Evolutionary conservation across 495 filamentous ascomycete genomes (phyloP).

Genomic region (Hypoxylon perforatum): DNA sequence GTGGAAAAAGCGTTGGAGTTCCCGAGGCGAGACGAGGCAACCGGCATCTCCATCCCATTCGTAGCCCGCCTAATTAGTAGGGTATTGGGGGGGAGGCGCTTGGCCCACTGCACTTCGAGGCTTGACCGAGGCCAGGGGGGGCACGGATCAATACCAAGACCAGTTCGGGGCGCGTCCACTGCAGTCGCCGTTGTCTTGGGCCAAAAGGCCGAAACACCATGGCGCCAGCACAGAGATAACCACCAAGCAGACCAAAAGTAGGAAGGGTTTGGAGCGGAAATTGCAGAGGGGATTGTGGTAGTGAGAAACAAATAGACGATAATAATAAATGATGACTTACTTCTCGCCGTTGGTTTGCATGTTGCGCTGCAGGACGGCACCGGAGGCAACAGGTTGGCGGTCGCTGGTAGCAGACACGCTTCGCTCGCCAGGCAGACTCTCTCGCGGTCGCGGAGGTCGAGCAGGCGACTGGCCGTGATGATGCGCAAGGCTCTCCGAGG

Average conservation of each 20-base stretch:
- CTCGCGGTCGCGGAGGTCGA: slow-evolving; percentile 50
- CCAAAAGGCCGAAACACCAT: slow-evolving; percentile 36
- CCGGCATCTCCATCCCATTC: slow-evolving; percentile 35
- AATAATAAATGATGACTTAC: slow-evolving; percentile 47
- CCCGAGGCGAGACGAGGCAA: slow-evolving; percentile 46
- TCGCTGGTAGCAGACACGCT: slow-evolving; percentile 56
- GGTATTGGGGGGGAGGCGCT: slow-evolving; percentile 26
- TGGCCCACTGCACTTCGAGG: slow-evolving; percentile 37
- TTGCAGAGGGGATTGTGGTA: slow-evolving; percentile 7
- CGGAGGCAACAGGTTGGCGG: slow-evolving; percentile 53
- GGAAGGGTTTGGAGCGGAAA: neutral
- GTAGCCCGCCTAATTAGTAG: slow-evolving; percentile 40
- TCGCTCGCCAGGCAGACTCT: slow-evolving; percentile 59
- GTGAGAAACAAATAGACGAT: slow-evolving; percentile 8
- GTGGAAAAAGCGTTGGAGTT: slow-evolving; percentile 33
- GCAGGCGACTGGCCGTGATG: slow-evolving; percentile 57
- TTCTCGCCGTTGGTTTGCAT: slow-evolving; percentile 56
- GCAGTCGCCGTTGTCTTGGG: slow-evolving; percentile 35
- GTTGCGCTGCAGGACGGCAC: slow-evolving; percentile 56
- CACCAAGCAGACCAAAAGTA: slow-evolving; percentile 7
- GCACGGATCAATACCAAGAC: slow-evolving; percentile 38
- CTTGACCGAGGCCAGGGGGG: slow-evolving; percentile 38
- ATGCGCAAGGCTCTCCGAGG: slow-evolving; percentile 61
- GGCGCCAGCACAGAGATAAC: slow-evolving; percentile 8
- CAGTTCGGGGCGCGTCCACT: slow-evolving; percentile 30